Conservation (phyloP, 192 early-diverging fungal genomes). For the Borealophlyctis nickersoniae region DNA sequence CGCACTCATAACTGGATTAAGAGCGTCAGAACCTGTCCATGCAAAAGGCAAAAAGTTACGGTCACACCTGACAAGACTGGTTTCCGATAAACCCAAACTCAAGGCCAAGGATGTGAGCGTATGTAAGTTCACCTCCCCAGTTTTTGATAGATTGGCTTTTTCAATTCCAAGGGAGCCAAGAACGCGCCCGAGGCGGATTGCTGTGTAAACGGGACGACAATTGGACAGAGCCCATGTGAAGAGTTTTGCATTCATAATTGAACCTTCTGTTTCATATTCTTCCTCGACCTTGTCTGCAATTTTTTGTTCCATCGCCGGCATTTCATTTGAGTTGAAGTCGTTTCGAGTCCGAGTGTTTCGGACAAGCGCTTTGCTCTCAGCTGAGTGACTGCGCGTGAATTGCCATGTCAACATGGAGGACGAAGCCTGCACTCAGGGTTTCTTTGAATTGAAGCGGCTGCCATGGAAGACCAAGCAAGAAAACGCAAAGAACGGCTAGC, state of each 20-base stretch:
- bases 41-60: background rate
- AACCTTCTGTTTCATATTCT: background rate
- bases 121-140: background rate
- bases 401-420: too few species aligned
- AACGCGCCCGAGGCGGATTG: background rate
- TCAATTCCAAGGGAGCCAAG: background rate
- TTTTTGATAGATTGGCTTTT: background rate
- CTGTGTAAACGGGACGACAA: background rate
- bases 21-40: background rate
- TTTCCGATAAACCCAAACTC: background rate
- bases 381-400: too few species aligned
- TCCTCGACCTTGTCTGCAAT: background rate
- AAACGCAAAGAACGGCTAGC: slow-evolving; percentile 68
- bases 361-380: too few species aligned
- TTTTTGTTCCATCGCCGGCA: slow-evolving; percentile 1
- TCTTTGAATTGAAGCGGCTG: too few species aligned
- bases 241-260: background rate
- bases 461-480: slow-evolving; percentile 62
- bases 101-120: background rate
- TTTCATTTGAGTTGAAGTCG: too few species aligned
- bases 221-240: background rate
- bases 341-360: too few species aligned
- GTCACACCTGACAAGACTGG: background rate
- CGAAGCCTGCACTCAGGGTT: too few species aligned
- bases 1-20: background rate